Evolutionary conservation across 352 stramenopile genomes (phyloP).

Genomic region (Phytophthora nicotianae): DNA sequence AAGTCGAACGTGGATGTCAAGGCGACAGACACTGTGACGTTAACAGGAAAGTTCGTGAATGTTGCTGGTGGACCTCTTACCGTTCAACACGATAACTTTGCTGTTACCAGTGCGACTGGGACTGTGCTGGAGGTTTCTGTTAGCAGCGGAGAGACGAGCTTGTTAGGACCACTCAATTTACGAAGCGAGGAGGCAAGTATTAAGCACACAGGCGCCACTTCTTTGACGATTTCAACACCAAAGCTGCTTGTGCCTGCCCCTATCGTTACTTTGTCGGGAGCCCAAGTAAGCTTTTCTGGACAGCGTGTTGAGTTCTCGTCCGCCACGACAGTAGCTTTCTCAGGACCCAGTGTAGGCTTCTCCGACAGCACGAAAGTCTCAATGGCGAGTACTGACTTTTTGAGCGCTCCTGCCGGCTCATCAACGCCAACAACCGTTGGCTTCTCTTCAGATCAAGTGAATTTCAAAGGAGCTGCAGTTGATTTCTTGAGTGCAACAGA

Average conservation of each 20-base stretch:
- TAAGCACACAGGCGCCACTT: constrained; percentile 31
- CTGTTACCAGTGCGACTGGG: constrained; percentile 13
- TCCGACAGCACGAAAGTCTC: constrained; percentile 1
- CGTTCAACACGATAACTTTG: constrained; percentile 36
- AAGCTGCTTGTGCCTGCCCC: constrained; percentile 13
- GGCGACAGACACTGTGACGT: constrained; percentile 35
- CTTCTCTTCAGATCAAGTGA: constrained; percentile 10
- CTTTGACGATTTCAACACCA: constrained; percentile 37
- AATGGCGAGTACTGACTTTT: background rate
- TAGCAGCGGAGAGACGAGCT: constrained; percentile 30
- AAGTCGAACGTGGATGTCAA: constrained; percentile 37
- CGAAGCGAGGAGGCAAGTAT: constrained; percentile 27
- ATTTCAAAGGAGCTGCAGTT: background rate
- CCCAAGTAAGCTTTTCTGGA: background rate
- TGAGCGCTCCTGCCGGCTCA: background rate
- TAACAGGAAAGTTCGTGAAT: constrained; percentile 32
- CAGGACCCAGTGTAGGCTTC: background rate
- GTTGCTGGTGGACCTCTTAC: constrained; percentile 34
- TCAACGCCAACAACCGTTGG: background rate
- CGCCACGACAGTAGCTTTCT: constrained; percentile 2
- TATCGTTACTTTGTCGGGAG: constrained; percentile 16
- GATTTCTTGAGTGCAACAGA: constrained; percentile 1
- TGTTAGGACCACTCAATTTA: constrained; percentile 34
- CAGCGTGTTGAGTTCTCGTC: background rate
- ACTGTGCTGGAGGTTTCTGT: constrained; percentile 27